Evolutionary conservation across 306 rosid genomes (phyloP).

Genomic region (Medicago lupulina): DNA sequence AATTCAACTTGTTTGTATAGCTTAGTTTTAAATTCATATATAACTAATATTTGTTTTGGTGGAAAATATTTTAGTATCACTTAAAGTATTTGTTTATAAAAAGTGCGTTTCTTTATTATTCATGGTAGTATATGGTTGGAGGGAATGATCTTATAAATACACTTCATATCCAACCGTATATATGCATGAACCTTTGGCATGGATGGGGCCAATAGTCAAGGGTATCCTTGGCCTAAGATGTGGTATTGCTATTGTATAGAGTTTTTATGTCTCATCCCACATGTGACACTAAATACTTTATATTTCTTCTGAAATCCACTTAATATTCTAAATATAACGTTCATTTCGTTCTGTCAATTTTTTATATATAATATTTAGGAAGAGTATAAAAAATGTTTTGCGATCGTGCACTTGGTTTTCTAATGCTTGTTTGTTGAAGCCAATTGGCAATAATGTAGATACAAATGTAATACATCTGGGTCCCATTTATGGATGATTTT

Average conservation of each 20-base stretch:
- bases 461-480: slow-evolving; percentile 19
- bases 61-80: neutral
- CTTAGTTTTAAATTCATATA: neutral
- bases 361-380: neutral
- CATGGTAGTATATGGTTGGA: neutral
- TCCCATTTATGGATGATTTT: slow-evolving; percentile 37
- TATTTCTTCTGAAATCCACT: neutral
- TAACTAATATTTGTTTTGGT: neutral
- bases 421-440: slow-evolving; percentile 11
- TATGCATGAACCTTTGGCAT: slow-evolving; percentile 34
- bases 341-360: slow-evolving; percentile 2
- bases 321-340: neutral
- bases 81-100: neutral
- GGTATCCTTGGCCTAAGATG: slow-evolving; percentile 7
- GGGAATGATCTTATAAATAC: slow-evolving; percentile 7
- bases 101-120: neutral
- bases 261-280: slow-evolving; percentile 29
- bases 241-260: neutral
- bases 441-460: slow-evolving; percentile 48
- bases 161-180: neutral
- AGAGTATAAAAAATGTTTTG: slow-evolving; percentile 5
- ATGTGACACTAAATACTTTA: slow-evolving; percentile 22
- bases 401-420: slow-evolving; percentile 36
- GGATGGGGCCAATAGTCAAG: slow-evolving; percentile 36
- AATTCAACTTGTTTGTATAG: neutral